These are phyloP conservation scores for Fusarium keratoplasticum DNA, from an alignment of 2,329 filamentous ascomycete species.

Conservation along the genomic window DNA sequence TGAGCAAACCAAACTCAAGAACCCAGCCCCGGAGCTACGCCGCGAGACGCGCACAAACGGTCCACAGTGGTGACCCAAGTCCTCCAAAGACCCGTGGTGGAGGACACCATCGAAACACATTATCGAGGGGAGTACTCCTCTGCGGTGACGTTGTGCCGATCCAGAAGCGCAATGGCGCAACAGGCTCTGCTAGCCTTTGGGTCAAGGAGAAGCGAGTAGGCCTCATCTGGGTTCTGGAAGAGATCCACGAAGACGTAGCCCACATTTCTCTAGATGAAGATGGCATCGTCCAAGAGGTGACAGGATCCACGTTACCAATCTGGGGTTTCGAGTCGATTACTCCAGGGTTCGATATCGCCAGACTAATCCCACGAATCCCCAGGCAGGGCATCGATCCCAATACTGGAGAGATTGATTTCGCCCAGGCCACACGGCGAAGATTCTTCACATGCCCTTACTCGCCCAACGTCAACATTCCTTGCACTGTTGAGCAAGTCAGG, in stretches of 20 bases:
- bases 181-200: constrained; percentile 94
- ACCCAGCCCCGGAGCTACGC: constrained; percentile 65
- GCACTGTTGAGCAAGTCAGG: constrained; percentile 79
- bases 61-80: constrained; percentile 67
- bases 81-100: constrained; percentile 65
- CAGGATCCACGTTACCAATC: constrained; percentile 84
- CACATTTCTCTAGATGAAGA: constrained; percentile 81
- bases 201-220: constrained; percentile 97
- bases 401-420: constrained; percentile 81
- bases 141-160: constrained; percentile 99
- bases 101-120: constrained; percentile 75
- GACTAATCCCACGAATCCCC: constrained; percentile 85
- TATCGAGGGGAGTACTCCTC: constrained; percentile 88
- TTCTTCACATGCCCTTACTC: constrained; percentile 88
- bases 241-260: constrained; percentile 95
- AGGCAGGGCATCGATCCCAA: constrained; percentile 77
- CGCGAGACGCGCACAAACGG: constrained; percentile 71
- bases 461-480: constrained; percentile 83
- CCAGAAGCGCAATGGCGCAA: constrained; percentile 91
- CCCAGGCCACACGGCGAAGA: constrained; percentile 75
- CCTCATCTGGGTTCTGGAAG: constrained; percentile 96
- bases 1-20: constrained; percentile 82
- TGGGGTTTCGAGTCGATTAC: constrained; percentile 80
- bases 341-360: constrained; percentile 78
- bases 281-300: constrained; percentile 75